phyloP scores from a whole-genome alignment of 257 asterid genomes.

The Nemophila menziesii region DNA sequence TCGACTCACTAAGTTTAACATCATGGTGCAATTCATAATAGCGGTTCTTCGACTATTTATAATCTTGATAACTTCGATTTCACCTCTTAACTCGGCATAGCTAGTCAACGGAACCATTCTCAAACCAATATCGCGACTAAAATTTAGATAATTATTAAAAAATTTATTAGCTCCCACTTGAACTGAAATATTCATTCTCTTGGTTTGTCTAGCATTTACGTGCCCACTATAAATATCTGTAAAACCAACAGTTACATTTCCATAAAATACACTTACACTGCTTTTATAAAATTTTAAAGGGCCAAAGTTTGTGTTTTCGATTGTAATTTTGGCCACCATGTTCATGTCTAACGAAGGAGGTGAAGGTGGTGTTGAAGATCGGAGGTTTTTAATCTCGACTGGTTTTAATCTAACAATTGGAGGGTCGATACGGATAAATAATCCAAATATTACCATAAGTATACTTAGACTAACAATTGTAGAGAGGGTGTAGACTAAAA shows the following conservation, averaged over 20 bases:
- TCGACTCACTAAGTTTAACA: conserved; percentile 21
- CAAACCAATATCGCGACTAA: not conserved
- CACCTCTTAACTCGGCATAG: conserved; percentile 30
- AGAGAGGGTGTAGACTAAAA: conserved; percentile 25
- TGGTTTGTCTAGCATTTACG: conserved; percentile 17
- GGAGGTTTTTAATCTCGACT: conserved; percentile 16
- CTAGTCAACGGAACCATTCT: conserved; percentile 14
- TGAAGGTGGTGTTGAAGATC: not conserved
- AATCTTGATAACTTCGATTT: conserved; percentile 28
- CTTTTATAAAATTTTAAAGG: conserved; percentile 25
- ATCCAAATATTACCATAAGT: conserved; percentile 24
- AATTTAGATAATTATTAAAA: no score
- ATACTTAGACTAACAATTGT: conserved; percentile 23
- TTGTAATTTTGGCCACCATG: conserved; percentile 15
- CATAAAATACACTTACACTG: conserved; percentile 16
- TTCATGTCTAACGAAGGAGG: conserved; percentile 22
- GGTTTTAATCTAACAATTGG: conserved; percentile 22
- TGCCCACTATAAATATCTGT: conserved; percentile 10
- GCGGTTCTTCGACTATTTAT: conserved; percentile 29
- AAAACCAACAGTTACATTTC: conserved; percentile 25
- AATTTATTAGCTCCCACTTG: conserved; percentile 8
- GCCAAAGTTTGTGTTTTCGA: conserved; percentile 36
- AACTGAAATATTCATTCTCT: conserved; percentile 17
- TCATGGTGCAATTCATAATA: conserved; percentile 29
- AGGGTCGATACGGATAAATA: conserved; percentile 21